Evolutionary conservation across 2,329 filamentous ascomycete genomes (phyloP).

Genomic region (Didymella exigua): DNA sequence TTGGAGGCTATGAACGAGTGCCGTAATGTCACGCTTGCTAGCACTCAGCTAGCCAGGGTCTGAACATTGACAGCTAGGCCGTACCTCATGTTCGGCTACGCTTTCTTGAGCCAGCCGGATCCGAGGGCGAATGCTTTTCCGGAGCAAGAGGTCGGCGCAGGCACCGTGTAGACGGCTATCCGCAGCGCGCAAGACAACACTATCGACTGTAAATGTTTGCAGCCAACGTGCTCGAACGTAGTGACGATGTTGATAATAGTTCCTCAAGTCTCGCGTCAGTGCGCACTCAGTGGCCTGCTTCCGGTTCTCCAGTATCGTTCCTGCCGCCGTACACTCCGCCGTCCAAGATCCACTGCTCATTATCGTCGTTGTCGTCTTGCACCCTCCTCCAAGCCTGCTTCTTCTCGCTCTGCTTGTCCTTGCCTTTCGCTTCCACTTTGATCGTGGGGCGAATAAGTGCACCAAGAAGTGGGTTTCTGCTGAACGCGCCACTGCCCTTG

Average conservation of each 20-base stretch:
- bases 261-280: neutral
- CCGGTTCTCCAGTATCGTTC: constrained; percentile 19
- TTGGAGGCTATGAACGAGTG: neutral
- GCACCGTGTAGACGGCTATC: neutral
- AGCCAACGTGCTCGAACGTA: neutral
- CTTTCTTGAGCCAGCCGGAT: neutral
- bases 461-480: constrained; percentile 70
- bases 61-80: neutral
- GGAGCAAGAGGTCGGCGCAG: neutral
- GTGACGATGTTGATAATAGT: neutral
- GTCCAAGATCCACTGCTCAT: constrained; percentile 60
- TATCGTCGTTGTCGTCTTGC: constrained; percentile 60
- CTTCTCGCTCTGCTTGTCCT: constrained; percentile 46
- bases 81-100: neutral
- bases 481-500: constrained; percentile 63
- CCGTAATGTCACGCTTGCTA: neutral
- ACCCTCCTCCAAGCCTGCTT: constrained; percentile 56
- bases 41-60: neutral
- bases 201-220: neutral
- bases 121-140: neutral
- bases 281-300: constrained; percentile 19
- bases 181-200: neutral
- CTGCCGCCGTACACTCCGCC: constrained; percentile 55
- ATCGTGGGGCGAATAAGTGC: constrained; percentile 68
- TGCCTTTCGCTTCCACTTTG: constrained; percentile 58